Percentiles rank a stretch among this genome's conserved stretches.
Conservation (phyloP, 2,329 filamentous ascomycete genomes). For the Fusarium algeriense region DNA sequence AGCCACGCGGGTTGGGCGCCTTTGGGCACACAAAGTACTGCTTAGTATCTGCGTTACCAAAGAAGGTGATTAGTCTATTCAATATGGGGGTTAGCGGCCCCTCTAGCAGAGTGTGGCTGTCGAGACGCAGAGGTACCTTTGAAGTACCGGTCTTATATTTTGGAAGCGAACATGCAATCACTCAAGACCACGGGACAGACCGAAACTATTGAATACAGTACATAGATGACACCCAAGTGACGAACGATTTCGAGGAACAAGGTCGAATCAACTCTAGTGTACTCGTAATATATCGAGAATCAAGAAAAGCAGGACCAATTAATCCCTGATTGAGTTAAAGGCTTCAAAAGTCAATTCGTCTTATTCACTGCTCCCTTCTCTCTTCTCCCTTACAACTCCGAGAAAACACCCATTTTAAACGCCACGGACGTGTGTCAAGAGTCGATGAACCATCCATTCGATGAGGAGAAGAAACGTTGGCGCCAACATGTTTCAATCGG, state of each 20-base stretch:
- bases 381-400: constrained; percentile 19
- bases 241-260: not conserved
- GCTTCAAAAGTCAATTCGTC: constrained; percentile 1
- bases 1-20: constrained; percentile 24
- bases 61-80: not conserved
- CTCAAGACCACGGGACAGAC: constrained; percentile 26
- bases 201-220: constrained; percentile 7
- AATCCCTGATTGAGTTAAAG: not conserved
- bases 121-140: constrained; percentile 7
- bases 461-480: constrained; percentile 17
- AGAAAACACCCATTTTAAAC: constrained; percentile 18
- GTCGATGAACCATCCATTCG: not conserved
- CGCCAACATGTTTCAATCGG: constrained; percentile 12
- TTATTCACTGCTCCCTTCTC: constrained; percentile 9
- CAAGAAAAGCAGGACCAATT: not conserved
- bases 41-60: not conserved
- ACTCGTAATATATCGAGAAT: not conserved
- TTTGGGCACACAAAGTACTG: constrained; percentile 10
- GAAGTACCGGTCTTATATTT: constrained; percentile 12
- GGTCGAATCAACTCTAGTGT: not conserved
- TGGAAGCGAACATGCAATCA: constrained; percentile 16
- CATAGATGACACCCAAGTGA: not conserved
- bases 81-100: constrained; percentile 19
- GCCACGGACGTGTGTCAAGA: constrained; percentile 38
- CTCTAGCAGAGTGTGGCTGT: constrained; percentile 28